A percentile compares a stretch with the other conserved stretches of the same genome.
These are phyloP conservation scores for Gossypium mustelinum DNA, from an alignment of 345 rosid species.

Conservation along the genomic window DNA sequence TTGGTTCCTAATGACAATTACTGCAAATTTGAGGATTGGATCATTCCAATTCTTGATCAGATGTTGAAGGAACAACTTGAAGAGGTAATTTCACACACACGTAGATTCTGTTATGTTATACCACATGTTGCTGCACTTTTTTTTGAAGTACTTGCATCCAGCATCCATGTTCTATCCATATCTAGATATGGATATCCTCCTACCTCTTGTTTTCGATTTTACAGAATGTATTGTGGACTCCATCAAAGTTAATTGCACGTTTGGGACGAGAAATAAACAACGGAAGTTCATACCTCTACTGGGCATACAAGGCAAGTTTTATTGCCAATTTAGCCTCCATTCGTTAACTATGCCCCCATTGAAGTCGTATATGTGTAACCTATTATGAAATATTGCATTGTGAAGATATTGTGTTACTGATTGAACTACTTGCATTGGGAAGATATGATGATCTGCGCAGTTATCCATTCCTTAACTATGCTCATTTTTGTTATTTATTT, in stretches of 20 bases:
- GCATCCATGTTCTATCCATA: neutral
- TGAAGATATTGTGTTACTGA: neutral
- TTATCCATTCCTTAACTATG: neutral
- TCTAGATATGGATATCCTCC: neutral
- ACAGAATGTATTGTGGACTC: constrained; percentile 81
- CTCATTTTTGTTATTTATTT: neutral
- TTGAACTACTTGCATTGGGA: neutral
- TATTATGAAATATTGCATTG: neutral
- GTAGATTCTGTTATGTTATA: neutral
- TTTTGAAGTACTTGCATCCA: neutral
- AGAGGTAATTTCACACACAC: constrained; percentile 44
- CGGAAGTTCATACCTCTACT: constrained; percentile 81
- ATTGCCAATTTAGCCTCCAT: neutral
- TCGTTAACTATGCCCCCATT: neutral
- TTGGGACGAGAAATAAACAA: constrained; percentile 83
- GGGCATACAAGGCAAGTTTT: constrained; percentile 82
- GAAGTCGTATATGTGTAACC: neutral
- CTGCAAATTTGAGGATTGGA: constrained; percentile 97
- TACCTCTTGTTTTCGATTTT: constrained; percentile 17
- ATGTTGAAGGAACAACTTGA: constrained; percentile 88
- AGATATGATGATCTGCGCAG: neutral
- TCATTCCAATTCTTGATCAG: constrained; percentile 79
- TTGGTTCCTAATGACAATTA: constrained; percentile 92
- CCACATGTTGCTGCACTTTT: neutral
- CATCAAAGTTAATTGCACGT: constrained; percentile 74